Conservation (phyloP, 2,329 filamentous ascomycete genomes). For the Aspergillus flavus region DNA sequence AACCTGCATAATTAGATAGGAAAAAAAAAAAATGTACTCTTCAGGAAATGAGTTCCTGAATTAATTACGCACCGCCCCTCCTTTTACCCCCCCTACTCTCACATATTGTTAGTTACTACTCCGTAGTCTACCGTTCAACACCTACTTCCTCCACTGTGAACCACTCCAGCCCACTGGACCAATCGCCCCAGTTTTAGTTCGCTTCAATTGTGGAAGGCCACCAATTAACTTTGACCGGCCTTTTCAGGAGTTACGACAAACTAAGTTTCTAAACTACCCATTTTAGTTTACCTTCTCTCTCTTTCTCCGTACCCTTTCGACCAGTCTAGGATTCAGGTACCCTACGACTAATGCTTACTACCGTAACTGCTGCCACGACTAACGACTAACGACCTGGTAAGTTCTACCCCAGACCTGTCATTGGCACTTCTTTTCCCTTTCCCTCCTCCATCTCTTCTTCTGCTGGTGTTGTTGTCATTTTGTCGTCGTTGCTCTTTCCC, state of each 20-base stretch:
- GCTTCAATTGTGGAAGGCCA: conserved; percentile 18
- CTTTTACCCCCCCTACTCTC: conserved; percentile 4
- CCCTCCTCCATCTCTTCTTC: conserved; percentile 6
- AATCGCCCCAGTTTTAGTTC: conserved; percentile 17
- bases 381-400: conserved; percentile 5
- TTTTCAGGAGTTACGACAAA: background rate
- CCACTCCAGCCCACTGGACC: conserved; percentile 7
- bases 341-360: conserved; percentile 4
- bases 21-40: background rate
- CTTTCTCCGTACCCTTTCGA: conserved; percentile 1
- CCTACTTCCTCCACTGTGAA: conserved; percentile 8
- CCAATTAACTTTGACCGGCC: conserved; percentile 20
- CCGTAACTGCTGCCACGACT: background rate
- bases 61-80: conserved; percentile 8
- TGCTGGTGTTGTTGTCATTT: background rate
- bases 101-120: background rate
- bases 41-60: conserved; percentile 6
- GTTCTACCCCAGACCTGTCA: conserved; percentile 21
- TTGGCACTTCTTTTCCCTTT: conserved; percentile 6
- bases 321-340: conserved; percentile 7
- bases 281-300: background rate
- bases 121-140: background rate
- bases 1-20: background rate
- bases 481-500: conserved; percentile 6
- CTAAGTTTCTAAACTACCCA: background rate